Percentiles rank a stretch among this genome's conserved stretches.
phyloP scores from a whole-genome alignment of 306 rosid species.

The Fragaria iinumae region DNA sequence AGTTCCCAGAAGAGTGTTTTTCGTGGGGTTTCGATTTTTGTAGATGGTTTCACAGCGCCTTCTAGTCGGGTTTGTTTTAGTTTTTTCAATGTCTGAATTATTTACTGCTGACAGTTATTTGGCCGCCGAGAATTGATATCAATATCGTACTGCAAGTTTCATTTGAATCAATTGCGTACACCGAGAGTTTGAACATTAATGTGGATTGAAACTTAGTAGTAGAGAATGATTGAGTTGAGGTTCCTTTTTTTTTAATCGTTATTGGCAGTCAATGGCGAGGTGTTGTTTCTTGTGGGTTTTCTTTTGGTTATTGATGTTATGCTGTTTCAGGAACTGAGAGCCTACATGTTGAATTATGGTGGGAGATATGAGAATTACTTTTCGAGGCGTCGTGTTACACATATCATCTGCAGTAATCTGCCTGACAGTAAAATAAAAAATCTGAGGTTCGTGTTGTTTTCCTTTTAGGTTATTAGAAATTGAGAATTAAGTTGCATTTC shows the following conservation, averaged over 20 bases:
- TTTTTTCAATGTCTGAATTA: constrained; percentile 4
- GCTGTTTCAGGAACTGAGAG: constrained; percentile 70
- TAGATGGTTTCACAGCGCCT: constrained; percentile 91
- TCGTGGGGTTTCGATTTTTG: constrained; percentile 76
- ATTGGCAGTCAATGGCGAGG: not conserved
- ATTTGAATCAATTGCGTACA: not conserved
- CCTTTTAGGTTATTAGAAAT: not conserved
- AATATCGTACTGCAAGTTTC: too few species aligned
- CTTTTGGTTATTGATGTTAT: not conserved
- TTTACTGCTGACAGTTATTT: constrained; percentile 3
- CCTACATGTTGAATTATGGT: constrained; percentile 76
- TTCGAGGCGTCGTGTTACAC: constrained; percentile 73
- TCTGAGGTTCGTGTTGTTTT: constrained; percentile 51
- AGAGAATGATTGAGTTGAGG: not conserved
- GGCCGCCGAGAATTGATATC: constrained; percentile 9
- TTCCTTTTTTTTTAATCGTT: not conserved
- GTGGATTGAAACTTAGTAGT: not conserved
- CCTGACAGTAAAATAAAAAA: constrained; percentile 73
- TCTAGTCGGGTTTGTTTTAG: constrained; percentile 62
- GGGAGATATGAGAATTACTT: constrained; percentile 89
- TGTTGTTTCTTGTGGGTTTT: constrained; percentile 3
- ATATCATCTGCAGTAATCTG: constrained; percentile 88
- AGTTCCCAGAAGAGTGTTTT: constrained; percentile 51
- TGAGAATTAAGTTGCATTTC: not conserved
- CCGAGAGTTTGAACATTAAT: not conserved